Base-by-base conservation (phyloP, 352 stramenopile species). In the Phytopythium sindhum region DNA sequence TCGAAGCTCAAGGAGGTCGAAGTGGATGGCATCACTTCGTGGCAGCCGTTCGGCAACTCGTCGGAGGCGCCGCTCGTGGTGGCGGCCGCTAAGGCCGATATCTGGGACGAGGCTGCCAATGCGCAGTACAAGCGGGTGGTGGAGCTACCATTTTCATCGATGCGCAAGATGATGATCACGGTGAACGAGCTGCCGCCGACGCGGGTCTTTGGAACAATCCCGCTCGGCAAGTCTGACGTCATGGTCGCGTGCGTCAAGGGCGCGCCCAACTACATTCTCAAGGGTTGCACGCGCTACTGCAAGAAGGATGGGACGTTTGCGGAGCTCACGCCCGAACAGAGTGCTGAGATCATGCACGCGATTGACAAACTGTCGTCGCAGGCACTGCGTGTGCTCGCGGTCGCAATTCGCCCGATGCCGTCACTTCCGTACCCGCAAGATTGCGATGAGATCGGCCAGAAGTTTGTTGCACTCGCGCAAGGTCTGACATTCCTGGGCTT, bases 91-190 rank as follows among this genome's bases (percentile, higher is more conserved):
- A 82, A 82, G 60, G 58, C 72, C 58, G 74, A 66, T 14, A 70
- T 83, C 41, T 75, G 67, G 64, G 63, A 57, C n/a, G 60, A 77
- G 14, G 48, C 73, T 33, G 35, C 75, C 14, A 35, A 33, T 2
- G 48, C 24, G 26, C 66, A 65, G 69, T 82, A 68, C 79, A 80
- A 77, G 33, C 77, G 93, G 41, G 68, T 87, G 0, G 75, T 80
- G 23, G 90, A 97, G 68, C 79, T 97, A 31, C 86, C 91, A 1
- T 98, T 98, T 75, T 92, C 73, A n/a, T 97, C 88, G n/a, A 83
- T 94, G 21, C 75, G 84, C 42, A 98, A 98, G 68, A 80, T 88
- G 65, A 98, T 98, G 94, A 64, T 75, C 29, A 82, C 74, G 19
- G 41, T 82, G 10, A 65, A 66, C 7, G 23, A 69, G 42, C 8